Evolutionary conservation across 2,329 filamentous ascomycete genomes (phyloP).

Genomic region (Aspergillus tamarii): DNA sequence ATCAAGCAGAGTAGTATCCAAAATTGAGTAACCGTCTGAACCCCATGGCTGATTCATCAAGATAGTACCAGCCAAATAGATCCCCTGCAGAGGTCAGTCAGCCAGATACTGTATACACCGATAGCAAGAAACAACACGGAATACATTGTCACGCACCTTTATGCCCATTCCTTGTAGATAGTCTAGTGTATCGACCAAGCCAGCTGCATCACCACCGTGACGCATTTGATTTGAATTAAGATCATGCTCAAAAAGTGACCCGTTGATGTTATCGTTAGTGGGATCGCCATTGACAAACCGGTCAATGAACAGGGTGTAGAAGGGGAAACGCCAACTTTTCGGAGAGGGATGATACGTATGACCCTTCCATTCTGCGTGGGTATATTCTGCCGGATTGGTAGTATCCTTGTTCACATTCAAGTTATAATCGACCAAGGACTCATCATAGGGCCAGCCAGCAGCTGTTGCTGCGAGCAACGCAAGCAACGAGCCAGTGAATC

Average conservation of each 20-base stretch:
- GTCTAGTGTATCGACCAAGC: constrained; percentile 63
- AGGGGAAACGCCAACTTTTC: constrained; percentile 66
- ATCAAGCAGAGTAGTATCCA: constrained; percentile 67
- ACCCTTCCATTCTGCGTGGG: constrained; percentile 55
- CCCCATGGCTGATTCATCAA: constrained; percentile 69
- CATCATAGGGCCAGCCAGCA: constrained; percentile 52
- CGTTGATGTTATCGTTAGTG: constrained; percentile 65
- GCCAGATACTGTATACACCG: background rate
- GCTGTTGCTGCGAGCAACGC: constrained; percentile 31
- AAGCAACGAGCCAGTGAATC: constrained; percentile 28
- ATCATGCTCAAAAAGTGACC: constrained; percentile 64
- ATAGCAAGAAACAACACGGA: background rate
- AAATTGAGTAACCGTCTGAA: constrained; percentile 61
- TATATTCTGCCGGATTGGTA: constrained; percentile 61
- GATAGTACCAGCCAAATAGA: constrained; percentile 66
- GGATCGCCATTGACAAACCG: constrained; percentile 68
- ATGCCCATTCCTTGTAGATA: constrained; percentile 68
- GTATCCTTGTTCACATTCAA: constrained; percentile 63
- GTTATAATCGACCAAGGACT: constrained; percentile 58
- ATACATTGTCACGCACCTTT: constrained; percentile 46
- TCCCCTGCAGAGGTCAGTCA: constrained; percentile 43
- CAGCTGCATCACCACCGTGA: constrained; percentile 63
- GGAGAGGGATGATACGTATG: constrained; percentile 60
- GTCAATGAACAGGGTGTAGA: constrained; percentile 68
- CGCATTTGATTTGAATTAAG: constrained; percentile 64